Percentiles rank a stretch among this genome's conserved stretches.
Conservation (phyloP, 768 basidiomycete species). For the Amanita pallidorosea region DNA sequence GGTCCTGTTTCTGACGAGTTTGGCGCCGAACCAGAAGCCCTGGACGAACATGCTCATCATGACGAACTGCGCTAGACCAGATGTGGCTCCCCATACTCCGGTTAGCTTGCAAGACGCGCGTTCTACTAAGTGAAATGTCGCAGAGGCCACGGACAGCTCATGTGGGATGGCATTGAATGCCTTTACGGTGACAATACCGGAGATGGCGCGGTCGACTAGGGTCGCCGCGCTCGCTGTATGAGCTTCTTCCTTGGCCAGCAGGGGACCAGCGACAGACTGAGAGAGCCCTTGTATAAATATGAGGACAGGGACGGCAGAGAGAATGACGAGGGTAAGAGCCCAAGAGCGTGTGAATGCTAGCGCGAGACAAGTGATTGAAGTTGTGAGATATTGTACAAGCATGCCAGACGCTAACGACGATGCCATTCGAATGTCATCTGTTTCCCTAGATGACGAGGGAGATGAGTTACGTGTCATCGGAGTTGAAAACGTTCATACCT, state of each 20-base stretch:
- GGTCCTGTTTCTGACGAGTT: constrained; percentile 73
- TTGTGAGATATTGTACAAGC: constrained; percentile 72
- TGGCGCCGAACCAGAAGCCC: constrained; percentile 92
- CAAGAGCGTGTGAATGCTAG: constrained; percentile 78
- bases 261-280: constrained; percentile 56
- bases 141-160: constrained; percentile 32
- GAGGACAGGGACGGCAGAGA: constrained; percentile 79
- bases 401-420: constrained; percentile 72
- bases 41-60: constrained; percentile 92
- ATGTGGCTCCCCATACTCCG: constrained; percentile 66
- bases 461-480: not conserved
- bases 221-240: constrained; percentile 67
- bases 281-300: constrained; percentile 67
- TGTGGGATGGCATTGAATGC: constrained; percentile 70
- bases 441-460: constrained; percentile 49
- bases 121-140: constrained; percentile 33
- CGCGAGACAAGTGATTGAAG: constrained; percentile 65
- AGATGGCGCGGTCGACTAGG: constrained; percentile 64
- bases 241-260: constrained; percentile 54
- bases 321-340: constrained; percentile 83
- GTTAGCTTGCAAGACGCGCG: constrained; percentile 42
- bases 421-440: constrained; percentile 85
- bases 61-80: constrained; percentile 66
- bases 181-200: constrained; percentile 84
- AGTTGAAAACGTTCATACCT: constrained; percentile 32